Conservation (phyloP, 257 asterid genomes). For the Sherardia arvensis region DNA sequence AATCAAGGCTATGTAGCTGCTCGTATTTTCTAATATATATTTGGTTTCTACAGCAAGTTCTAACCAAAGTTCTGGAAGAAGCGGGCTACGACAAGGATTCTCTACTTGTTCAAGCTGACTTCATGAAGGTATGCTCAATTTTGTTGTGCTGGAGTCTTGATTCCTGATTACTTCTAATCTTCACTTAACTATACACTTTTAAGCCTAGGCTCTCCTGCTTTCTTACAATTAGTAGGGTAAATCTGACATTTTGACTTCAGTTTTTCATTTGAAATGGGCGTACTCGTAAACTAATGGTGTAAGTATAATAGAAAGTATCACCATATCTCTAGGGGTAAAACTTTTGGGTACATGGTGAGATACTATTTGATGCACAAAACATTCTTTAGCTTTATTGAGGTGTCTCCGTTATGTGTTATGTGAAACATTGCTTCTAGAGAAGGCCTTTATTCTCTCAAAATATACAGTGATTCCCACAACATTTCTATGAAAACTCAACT, state of each 20-base stretch:
- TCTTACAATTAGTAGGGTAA: background rate
- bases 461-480: background rate
- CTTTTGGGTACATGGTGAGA: background rate
- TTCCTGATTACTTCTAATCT: background rate
- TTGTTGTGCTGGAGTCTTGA: background rate
- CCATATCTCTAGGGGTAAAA: background rate
- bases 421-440: background rate
- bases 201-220: background rate
- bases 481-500: background rate
- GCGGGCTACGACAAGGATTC: slow-evolving; percentile 76
- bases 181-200: background rate
- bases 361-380: background rate
- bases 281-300: no score
- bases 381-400: no score
- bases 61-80: slow-evolving; percentile 75
- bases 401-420: no score
- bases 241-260: background rate
- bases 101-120: slow-evolving; percentile 55
- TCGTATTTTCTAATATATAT: slow-evolving; percentile 9
- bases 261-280: background rate
- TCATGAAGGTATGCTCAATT: slow-evolving; percentile 50
- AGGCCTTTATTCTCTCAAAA: background rate
- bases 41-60: slow-evolving; percentile 42
- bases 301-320: background rate
- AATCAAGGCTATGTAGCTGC: background rate